These are phyloP conservation scores for Globisporangium abappressorium DNA, from an alignment of 352 stramenopile genomes.

Conservation along the genomic window DNA sequence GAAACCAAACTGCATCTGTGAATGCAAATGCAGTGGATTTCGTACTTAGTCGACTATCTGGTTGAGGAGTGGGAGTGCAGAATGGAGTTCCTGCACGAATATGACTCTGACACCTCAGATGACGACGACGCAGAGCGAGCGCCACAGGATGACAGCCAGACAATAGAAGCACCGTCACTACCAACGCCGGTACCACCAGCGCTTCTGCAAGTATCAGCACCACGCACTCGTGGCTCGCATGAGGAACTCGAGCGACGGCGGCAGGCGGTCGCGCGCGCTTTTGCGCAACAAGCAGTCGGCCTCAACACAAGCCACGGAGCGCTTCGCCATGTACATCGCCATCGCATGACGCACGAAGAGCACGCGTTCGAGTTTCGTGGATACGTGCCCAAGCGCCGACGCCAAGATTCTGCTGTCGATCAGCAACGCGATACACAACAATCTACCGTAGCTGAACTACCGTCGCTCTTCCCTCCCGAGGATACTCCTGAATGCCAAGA, in stretches of 20 bases:
- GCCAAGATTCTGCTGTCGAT: neutral
- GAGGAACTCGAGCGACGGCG: conserved; percentile 2
- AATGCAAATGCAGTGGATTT: neutral
- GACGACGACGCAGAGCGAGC: neutral
- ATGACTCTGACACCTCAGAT: conserved; percentile 11
- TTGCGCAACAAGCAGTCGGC: neutral
- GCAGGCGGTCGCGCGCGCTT: neutral
- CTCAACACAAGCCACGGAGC: neutral
- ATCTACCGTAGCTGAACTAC: neutral
- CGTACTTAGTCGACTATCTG: neutral
- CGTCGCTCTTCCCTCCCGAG: conserved; percentile 1
- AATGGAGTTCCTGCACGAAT: conserved; percentile 19
- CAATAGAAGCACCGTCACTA: neutral
- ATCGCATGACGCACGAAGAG: conserved; percentile 18
- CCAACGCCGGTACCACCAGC: neutral
- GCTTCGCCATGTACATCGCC: neutral
- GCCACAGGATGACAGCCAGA: neutral
- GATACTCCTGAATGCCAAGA: neutral
- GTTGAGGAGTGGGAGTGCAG: neutral
- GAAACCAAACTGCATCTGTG: neutral
- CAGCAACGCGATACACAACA: neutral
- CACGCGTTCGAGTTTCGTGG: conserved; percentile 27
- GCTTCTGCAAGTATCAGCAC: neutral
- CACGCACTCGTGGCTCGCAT: neutral
- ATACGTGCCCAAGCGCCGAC: conserved; percentile 30